Evolutionary conservation across 805 yeast species (phyloP).

Genomic region (Sugiyamaella chiloensis): DNA sequence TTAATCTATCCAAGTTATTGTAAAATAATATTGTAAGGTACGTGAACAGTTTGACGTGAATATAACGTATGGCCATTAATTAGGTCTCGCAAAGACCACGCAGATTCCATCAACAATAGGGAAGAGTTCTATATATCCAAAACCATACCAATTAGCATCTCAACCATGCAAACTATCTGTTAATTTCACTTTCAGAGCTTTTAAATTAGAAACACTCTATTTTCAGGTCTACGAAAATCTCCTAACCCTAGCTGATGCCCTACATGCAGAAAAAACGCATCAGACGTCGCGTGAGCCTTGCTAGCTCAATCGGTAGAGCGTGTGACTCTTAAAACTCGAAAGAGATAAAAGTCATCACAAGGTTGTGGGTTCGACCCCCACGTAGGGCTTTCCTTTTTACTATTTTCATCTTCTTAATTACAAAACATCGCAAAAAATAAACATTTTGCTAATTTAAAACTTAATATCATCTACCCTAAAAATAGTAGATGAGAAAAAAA

Average conservation of each 20-base stretch:
- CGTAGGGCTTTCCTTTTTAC: conserved; percentile 30
- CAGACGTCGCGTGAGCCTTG: conserved; percentile 16
- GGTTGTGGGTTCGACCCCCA: conserved; percentile 36
- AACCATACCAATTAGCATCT: not conserved
- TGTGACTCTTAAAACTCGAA: conserved; percentile 28
- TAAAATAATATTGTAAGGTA: no score
- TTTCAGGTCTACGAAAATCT: not conserved
- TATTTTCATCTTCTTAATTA: not conserved
- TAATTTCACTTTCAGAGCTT: not conserved
- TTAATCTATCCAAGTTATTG: no score
- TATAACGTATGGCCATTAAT: no score
- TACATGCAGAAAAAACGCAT: no score
- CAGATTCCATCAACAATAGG: not conserved
- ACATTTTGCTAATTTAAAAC: no score
- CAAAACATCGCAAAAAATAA: not conserved
- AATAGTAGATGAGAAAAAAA: conserved; percentile 30
- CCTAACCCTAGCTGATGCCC: not conserved
- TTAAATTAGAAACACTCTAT: not conserved
- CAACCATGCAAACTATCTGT: no score
- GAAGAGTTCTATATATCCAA: not conserved
- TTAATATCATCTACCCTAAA: not conserved
- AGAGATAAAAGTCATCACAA: conserved; percentile 29
- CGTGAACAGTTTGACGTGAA: no score
- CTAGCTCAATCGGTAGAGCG: conserved; percentile 36
- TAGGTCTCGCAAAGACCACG: no score